Conservation (phyloP, 73 alveolate species). For the Halteria grandinella region DNA sequence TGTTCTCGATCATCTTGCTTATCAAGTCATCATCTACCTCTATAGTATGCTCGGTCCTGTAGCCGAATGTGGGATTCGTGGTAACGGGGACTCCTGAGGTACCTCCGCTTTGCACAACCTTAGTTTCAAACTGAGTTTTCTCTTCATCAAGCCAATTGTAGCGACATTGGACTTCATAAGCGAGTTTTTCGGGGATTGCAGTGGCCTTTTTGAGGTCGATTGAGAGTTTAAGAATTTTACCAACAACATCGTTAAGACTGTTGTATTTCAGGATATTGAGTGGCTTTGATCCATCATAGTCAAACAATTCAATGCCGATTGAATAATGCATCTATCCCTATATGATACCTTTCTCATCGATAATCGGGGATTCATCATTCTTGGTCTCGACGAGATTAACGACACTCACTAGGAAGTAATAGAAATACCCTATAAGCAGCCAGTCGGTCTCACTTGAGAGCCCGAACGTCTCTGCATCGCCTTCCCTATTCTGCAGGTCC, state of each 20-base stretch:
- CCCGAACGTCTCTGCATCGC: slow-evolving; percentile 63
- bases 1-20: slow-evolving; percentile 43
- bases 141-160: slow-evolving; percentile 66
- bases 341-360: slow-evolving; percentile 60
- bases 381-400: slow-evolving; percentile 52
- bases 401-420: slow-evolving; percentile 46
- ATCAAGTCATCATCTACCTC: slow-evolving; percentile 43
- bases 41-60: slow-evolving; percentile 40
- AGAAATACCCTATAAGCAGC: slow-evolving; percentile 51
- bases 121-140: slow-evolving; percentile 38
- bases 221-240: slow-evolving; percentile 43
- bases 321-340: slow-evolving; percentile 59
- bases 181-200: slow-evolving; percentile 60
- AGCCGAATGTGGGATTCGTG: slow-evolving; percentile 55
- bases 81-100: slow-evolving; percentile 44
- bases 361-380: slow-evolving; percentile 63
- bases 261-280: slow-evolving; percentile 24
- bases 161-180: slow-evolving; percentile 48
- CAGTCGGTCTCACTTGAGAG: slow-evolving; percentile 46
- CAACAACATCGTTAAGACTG: slow-evolving; percentile 49
- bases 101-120: too few species aligned
- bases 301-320: slow-evolving; percentile 39
- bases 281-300: slow-evolving; percentile 40
- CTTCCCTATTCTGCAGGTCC: slow-evolving; percentile 47
- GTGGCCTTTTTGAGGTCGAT: slow-evolving; percentile 41